These are phyloP conservation scores for Vitis hybrid DNA, from an alignment of 177 flowering plant species.

Conservation along the genomic window DNA sequence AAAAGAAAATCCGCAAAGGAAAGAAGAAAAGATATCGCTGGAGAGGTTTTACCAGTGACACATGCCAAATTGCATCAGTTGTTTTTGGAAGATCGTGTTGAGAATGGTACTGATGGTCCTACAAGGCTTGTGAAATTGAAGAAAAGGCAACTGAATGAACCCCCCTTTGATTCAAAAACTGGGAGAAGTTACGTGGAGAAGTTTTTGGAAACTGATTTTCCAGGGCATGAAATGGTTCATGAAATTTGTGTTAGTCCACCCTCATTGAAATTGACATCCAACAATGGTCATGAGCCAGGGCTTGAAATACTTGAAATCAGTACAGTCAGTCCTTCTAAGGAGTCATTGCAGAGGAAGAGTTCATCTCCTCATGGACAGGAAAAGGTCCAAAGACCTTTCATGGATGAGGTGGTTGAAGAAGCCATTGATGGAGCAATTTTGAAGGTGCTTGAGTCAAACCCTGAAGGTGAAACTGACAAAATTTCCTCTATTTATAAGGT, in stretches of 20 bases:
- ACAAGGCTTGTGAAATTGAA: conserved; percentile 36
- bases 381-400: conserved; percentile 16
- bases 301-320: conserved; percentile 50
- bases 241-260: conserved; percentile 27
- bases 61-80: conserved; percentile 76
- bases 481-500: conserved; percentile 21
- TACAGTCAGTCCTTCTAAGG: conserved; percentile 37
- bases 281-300: conserved; percentile 37
- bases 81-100: conserved; percentile 63
- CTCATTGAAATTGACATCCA: conserved; percentile 17
- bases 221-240: conserved; percentile 23
- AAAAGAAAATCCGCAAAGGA: conserved; percentile 22
- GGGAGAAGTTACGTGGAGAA: too few relatives aligned
- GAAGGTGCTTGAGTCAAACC: conserved; percentile 25
- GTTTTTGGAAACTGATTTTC: too few relatives aligned
- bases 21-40: conserved; percentile 75
- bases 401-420: conserved; percentile 25
- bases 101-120: conserved; percentile 43
- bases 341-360: conserved; percentile 24
- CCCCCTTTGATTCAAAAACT: too few relatives aligned
- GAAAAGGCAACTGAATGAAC: too few relatives aligned
- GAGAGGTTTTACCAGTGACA: conserved; percentile 51
- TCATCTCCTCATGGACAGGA: conserved; percentile 37
- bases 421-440: conserved; percentile 15
- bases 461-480: conserved; percentile 26